A percentile compares a stretch with the other conserved stretches of the same genome.
phyloP scores from a whole-genome alignment of 2,329 filamentous ascomycete genomes.

The Penicillium sp. region DNA sequence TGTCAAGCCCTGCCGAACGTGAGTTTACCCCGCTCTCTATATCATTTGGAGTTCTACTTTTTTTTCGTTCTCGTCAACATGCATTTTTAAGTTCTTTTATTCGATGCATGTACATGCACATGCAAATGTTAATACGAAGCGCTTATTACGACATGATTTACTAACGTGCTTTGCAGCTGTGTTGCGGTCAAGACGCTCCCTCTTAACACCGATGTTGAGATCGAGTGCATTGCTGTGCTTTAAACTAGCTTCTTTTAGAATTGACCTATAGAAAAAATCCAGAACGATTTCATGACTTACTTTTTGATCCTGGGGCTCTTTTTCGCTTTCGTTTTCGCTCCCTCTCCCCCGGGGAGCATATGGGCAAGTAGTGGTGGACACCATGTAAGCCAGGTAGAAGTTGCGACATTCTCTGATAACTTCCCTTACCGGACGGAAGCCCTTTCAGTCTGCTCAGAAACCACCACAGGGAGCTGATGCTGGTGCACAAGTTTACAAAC shows the following conservation, averaged over 20 bases:
- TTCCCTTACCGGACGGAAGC: too few relatives aligned
- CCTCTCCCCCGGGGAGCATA: not conserved
- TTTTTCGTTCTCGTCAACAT: too few relatives aligned
- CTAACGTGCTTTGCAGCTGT: slow-evolving; percentile 50
- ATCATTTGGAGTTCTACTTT: not conserved
- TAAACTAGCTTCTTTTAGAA: not conserved
- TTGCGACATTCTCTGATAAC: too few relatives aligned
- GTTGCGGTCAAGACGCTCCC: slow-evolving; percentile 88
- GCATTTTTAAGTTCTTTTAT: not conserved
- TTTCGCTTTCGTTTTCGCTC: not conserved
- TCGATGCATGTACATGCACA: not conserved
- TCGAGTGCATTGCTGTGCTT: slow-evolving; percentile 80
- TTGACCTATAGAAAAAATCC: not conserved
- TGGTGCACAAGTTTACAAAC: too few relatives aligned
- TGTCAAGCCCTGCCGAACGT: slow-evolving; percentile 60
- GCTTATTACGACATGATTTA: not conserved
- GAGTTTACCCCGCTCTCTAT: slow-evolving; percentile 8
- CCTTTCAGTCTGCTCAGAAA: too few relatives aligned
- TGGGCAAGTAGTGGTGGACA: too few relatives aligned
- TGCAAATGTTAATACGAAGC: not conserved
- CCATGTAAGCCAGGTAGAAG: too few relatives aligned
- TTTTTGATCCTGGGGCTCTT: not conserved
- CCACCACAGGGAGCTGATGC: too few relatives aligned
- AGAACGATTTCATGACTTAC: not conserved
- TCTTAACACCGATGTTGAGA: slow-evolving; percentile 84